Percentiles rank a stretch among this genome's conserved stretches.
Conservation (phyloP, 2,329 filamentous ascomycete species). For the Exserohilum turcica region DNA sequence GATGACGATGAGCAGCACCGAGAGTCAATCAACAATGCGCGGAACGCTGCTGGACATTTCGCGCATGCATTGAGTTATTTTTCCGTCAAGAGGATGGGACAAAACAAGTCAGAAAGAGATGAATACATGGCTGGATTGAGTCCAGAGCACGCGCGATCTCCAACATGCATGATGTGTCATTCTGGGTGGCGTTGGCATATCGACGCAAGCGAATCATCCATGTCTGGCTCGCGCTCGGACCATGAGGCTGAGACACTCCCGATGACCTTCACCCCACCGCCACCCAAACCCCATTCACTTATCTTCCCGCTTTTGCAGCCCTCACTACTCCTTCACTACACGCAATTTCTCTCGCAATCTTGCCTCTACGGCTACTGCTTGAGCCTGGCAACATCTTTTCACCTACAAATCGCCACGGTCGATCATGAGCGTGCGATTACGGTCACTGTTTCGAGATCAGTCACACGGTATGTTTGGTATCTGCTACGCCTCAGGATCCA, state of each 20-base stretch:
- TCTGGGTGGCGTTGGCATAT: slow-evolving; percentile 14
- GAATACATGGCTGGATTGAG: neutral
- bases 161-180: slow-evolving; percentile 5
- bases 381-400: slow-evolving; percentile 16
- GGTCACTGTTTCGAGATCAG: slow-evolving; percentile 37
- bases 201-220: slow-evolving; percentile 17
- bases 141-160: neutral
- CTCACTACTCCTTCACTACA: slow-evolving; percentile 7
- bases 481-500: slow-evolving; percentile 8
- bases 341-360: slow-evolving; percentile 5
- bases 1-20: neutral
- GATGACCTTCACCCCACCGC: slow-evolving; percentile 22
- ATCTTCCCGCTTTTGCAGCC: slow-evolving; percentile 12
- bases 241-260: slow-evolving; percentile 21
- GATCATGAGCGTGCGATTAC: slow-evolving; percentile 40
- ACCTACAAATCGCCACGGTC: slow-evolving; percentile 18
- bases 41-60: neutral
- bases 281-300: slow-evolving; percentile 10
- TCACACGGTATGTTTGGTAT: slow-evolving; percentile 31
- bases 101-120: neutral
- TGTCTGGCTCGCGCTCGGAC: slow-evolving; percentile 13
- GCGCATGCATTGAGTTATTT: neutral
- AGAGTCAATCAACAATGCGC: neutral
- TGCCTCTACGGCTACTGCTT: slow-evolving; percentile 10
- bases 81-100: neutral